phyloP scores from a whole-genome alignment of 495 filamentous ascomycete genomes.

The Apiosordaria backusii region DNA sequence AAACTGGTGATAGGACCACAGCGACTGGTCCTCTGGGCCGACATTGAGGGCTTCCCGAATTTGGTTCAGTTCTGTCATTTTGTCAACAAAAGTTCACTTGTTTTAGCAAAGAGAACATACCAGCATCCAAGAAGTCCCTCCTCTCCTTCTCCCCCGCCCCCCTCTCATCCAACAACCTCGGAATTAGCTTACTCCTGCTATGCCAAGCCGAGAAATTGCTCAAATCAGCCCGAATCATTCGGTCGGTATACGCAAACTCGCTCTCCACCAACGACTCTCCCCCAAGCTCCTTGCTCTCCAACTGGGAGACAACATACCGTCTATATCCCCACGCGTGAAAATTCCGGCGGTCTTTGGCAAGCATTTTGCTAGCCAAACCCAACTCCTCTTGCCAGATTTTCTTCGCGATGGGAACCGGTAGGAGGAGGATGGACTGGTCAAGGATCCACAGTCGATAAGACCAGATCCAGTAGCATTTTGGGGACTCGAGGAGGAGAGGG shows the following conservation, averaged over 20 bases:
- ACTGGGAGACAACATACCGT: constrained; percentile 62
- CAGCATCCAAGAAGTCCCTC: constrained; percentile 66
- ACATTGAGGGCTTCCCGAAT: constrained; percentile 75
- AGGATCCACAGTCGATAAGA: constrained; percentile 92
- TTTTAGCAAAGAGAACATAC: constrained; percentile 40
- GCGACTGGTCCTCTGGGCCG: constrained; percentile 84
- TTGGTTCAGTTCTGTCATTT: constrained; percentile 59
- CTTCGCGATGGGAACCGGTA: constrained; percentile 53
- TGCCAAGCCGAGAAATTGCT: constrained; percentile 99
- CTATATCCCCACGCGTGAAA: constrained; percentile 98
- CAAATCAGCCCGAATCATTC: constrained; percentile 76
- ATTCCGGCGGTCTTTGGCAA: constrained; percentile 80
- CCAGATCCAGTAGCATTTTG: constrained; percentile 99
- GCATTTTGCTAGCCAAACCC: constrained; percentile 76
- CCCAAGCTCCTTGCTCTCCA: constrained; percentile 56
- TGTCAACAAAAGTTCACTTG: background rate
- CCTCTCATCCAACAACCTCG: constrained; percentile 66
- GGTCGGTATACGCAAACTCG: constrained; percentile 86
- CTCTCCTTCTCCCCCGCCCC: constrained; percentile 59
- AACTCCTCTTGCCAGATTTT: constrained; percentile 82
- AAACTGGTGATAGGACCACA: constrained; percentile 95
- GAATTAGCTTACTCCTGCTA: constrained; percentile 77
- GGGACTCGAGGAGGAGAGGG: constrained; percentile 75
- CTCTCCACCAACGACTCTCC: constrained; percentile 63
- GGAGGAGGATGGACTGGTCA: constrained; percentile 59